Base-by-base conservation (phyloP, 257 asterid species). In the Solanum clarkiae region DNA sequence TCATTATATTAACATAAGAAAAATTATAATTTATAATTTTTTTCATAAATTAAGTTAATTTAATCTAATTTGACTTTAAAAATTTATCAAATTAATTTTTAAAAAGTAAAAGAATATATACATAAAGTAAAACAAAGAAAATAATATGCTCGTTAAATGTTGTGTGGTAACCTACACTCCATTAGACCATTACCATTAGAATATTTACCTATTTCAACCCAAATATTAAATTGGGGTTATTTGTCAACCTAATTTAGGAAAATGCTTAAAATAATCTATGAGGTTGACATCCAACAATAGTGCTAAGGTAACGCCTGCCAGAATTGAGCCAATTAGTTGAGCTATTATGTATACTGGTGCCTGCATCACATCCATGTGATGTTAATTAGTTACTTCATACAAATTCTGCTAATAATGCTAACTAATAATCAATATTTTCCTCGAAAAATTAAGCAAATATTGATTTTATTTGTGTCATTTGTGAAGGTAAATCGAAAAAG, bases 241-340 rank as follows among this genome's bases (percentile, higher is more conserved):
- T 47, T 49, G 1, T 75, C 44, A 24, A 24, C 44, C 62, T 18
- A 49, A 17, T 75, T 75, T 49, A 14, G 98, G 97, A 0, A 92
- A 0, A 1, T 98, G 92, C 2, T 98, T 97, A 80, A 91, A 93
- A 85, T 49, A 95, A 7, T 91, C 57, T 17, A 90, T 85, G 2
- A 55, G 45, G 0, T 93, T 89, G 8, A 94, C 86, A 20, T 90
- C 81, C 29, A 95, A 90, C 91, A 95, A 75, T 16, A 86, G 10
- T 17, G 85, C 60, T 26, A 94, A 80, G 11, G 93, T 91, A 63
- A 81, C 59, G 80, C 97, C 93, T 1, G 96, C 98, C 10, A 95
- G 92, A 36, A 90, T 77, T 4, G 98, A 92, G 14, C 98, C 98
- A 63, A 88, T 15, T 82, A 95, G 12, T 40, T 95, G 97, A n/a